Evolutionary conservation across 2,329 filamentous ascomycete species (phyloP), one percentile per base, ranked within the genome.

Genomic region (Fusarium udum): DNA sequence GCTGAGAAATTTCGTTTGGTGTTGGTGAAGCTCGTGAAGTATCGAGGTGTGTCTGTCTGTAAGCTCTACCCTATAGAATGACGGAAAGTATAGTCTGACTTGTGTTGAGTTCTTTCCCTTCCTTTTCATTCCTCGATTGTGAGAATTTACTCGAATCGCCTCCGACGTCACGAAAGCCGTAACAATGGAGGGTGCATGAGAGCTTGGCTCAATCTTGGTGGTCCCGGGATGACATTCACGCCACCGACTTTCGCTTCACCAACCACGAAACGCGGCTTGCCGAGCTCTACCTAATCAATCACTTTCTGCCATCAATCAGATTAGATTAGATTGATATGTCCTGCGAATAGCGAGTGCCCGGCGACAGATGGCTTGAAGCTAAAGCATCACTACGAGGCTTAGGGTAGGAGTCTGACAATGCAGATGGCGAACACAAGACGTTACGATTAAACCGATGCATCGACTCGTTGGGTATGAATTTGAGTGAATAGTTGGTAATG

Each of bases 311-410:
- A 34, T 31, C n/a, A n/a, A 69, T 69, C 67, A 48, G 65, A 70
- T 70, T 59, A 70, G 66, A 69, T 69, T 48, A 69, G 59, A 69
- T 65, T 39, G 39, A 69, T 48, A 43, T 37, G 13, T 18, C 15
- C 15, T n/a, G 14, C 43, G 37, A 57, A 37, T 58, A 13, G 14
- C n/a, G 31, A 28, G 4, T 7, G 28, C n/a, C 28, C 20, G 2
- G 26, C 43, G 46, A 53, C 26, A 22, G 4, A 36, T 42, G 39
- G 48, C 20, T 52, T 52, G 18, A 7, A 32, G 28, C 24, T 15
- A 42, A 4, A 28, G n/a, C 3, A 31, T 13, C 32, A 13, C 39
- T 13, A 18, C 7, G 11, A 28, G 62, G 42, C 51, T n/a, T 31
- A 69, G 64, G 64, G 57, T 69, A 69, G 20, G 40, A 32, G 28